Conservation (phyloP, 768 basidiomycete species). For the Clavulina sp. region DNA sequence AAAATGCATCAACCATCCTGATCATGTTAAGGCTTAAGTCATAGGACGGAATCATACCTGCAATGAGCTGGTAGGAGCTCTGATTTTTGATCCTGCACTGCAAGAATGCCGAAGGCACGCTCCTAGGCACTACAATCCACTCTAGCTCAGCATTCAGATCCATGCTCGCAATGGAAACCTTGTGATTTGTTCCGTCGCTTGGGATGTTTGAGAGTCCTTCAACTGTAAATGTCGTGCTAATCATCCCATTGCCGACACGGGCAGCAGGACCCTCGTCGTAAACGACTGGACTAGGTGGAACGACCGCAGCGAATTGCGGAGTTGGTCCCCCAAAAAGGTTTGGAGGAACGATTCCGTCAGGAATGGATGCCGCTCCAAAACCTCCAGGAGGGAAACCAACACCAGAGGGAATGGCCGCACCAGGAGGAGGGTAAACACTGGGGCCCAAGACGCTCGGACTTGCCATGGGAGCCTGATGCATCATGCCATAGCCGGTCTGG, state of each 20-base stretch:
- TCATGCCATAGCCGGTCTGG: too few relatives aligned
- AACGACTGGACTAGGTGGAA: too few relatives aligned
- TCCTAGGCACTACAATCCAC: slow-evolving; percentile 12
- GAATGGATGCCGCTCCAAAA: too few relatives aligned
- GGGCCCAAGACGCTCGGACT: too few relatives aligned
- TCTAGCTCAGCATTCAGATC: slow-evolving; percentile 10
- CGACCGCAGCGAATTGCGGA: too few relatives aligned
- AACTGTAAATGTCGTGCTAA: slow-evolving; percentile 7
- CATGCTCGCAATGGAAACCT: slow-evolving; percentile 9
- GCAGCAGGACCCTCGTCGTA: slow-evolving; percentile 1
- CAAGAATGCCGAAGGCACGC: not conserved
- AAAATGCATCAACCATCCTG: not conserved
- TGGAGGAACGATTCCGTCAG: too few relatives aligned
- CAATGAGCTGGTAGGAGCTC: not conserved
- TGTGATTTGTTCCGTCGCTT: slow-evolving; percentile 7
- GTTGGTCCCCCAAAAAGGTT: too few relatives aligned
- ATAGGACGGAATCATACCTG: not conserved
- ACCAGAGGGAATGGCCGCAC: too few relatives aligned
- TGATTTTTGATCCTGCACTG: not conserved
- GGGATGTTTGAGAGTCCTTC: slow-evolving; percentile 11
- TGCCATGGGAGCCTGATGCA: too few relatives aligned
- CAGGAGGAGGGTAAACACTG: too few relatives aligned
- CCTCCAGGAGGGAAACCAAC: too few relatives aligned
- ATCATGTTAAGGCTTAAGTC: not conserved
- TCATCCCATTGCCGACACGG: not conserved